Percentiles rank a stretch among this genome's conserved stretches.
Evolutionary conservation across 208 protist genomes (phyloP).

Genomic region (Leishmania aethiopica): DNA sequence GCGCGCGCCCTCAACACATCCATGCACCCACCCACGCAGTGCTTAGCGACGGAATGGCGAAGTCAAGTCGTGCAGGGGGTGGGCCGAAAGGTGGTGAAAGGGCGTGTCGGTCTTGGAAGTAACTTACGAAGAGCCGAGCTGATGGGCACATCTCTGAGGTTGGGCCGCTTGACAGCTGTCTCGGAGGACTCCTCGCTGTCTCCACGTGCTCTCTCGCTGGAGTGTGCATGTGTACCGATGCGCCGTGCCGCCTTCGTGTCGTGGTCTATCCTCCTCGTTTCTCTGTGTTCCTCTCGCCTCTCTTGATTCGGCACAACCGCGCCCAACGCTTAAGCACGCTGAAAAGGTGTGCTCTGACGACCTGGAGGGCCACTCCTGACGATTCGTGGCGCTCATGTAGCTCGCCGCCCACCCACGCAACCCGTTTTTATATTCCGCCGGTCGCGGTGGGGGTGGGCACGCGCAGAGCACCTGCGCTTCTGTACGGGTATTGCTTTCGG

Average conservation of each 20-base stretch:
- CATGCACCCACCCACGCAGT: neutral
- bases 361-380: too few species aligned
- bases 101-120: neutral
- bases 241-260: neutral
- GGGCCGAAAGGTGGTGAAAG: neutral
- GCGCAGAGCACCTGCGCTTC: too few species aligned
- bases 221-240: neutral
- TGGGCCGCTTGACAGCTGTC: neutral
- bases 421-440: neutral
- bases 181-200: neutral
- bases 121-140: neutral
- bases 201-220: neutral
- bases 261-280: neutral
- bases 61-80: neutral
- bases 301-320: neutral
- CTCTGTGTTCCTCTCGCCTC: neutral
- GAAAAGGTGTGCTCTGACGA: too few species aligned
- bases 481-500: too few species aligned
- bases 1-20: neutral
- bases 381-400: too few species aligned
- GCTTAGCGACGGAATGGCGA: neutral
- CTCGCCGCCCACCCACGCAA: neutral
- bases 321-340: too few species aligned
- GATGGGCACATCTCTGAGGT: neutral
- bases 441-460: too few species aligned